These are phyloP conservation scores for Emericellopsis atlantica DNA, from an alignment of 2,329 filamentous ascomycete species.

Conservation along the genomic window DNA sequence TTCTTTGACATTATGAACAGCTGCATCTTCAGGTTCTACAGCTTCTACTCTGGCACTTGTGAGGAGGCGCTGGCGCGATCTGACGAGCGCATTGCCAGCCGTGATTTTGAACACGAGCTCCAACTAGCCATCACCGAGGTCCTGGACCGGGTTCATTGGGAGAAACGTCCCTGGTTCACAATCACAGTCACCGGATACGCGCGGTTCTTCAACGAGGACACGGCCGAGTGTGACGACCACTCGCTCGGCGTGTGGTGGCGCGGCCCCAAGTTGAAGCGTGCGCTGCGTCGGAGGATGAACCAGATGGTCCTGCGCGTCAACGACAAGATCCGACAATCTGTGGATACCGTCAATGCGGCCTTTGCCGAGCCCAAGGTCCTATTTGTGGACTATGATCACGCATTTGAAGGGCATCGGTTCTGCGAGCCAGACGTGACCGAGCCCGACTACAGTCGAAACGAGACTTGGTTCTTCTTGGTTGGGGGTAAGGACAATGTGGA, in stretches of 20 bases:
- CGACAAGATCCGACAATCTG: conserved; percentile 19
- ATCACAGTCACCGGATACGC: conserved; percentile 34
- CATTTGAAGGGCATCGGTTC: conserved; percentile 32
- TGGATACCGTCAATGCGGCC: conserved; percentile 21
- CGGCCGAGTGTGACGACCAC: conserved; percentile 26
- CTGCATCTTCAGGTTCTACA: conserved; percentile 36
- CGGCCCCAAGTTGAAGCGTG: conserved; percentile 24
- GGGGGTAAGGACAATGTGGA: conserved; percentile 25
- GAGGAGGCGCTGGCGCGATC: conserved; percentile 22
- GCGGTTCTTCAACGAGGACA: conserved; percentile 32
- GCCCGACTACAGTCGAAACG: conserved; percentile 27
- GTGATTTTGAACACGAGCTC: conserved; percentile 24
- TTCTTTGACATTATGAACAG: conserved; percentile 37
- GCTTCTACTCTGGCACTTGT: conserved; percentile 32
- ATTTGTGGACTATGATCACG: conserved; percentile 30
- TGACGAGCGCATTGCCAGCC: conserved; percentile 17
- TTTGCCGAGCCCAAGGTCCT: conserved; percentile 23
- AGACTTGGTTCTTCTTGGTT: conserved; percentile 36
- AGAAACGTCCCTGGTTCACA: conserved; percentile 26
- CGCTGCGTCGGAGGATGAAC: conserved; percentile 27
- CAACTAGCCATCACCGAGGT: conserved; percentile 26
- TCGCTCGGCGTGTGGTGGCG: conserved; percentile 33
- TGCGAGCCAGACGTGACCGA: conserved; percentile 25
- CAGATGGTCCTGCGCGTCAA: conserved; percentile 28
- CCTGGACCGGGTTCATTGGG: conserved; percentile 28